A percentile compares a stretch with the other conserved stretches of the same genome.
Evolutionary conservation across 305 asterid species (phyloP).

Genomic region (Fraxinus sp.): DNA sequence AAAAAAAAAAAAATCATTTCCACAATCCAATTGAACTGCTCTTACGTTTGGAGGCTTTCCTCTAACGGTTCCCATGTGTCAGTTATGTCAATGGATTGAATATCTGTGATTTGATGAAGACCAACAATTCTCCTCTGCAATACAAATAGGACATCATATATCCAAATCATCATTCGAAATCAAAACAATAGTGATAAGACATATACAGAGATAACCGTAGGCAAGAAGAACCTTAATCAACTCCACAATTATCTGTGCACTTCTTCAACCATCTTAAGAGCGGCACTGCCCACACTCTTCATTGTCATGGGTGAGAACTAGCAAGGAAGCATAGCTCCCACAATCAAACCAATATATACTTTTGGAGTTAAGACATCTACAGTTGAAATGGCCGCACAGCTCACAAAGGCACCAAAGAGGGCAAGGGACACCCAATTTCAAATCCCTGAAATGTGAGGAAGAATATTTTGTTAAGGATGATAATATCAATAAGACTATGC

Average conservation of each 20-base stretch:
- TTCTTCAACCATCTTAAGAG: slow-evolving; percentile 85
- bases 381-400: slow-evolving; percentile 65
- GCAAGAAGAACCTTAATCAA: too few species aligned
- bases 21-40: slow-evolving; percentile 12
- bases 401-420: slow-evolving; percentile 80
- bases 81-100: slow-evolving; percentile 85
- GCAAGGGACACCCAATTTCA: slow-evolving; percentile 80
- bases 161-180: too few species aligned
- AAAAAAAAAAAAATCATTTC: too few species aligned
- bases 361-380: slow-evolving; percentile 71
- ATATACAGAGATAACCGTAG: too few species aligned
- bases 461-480: neutral
- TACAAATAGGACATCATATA: neutral
- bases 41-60: slow-evolving; percentile 97
- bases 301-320: slow-evolving; percentile 91
- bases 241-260: too few species aligned
- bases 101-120: slow-evolving; percentile 84
- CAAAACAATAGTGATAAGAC: too few species aligned
- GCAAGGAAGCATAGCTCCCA: slow-evolving; percentile 87
- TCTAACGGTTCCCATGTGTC: slow-evolving; percentile 99
- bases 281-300: slow-evolving; percentile 84
- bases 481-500: neutral
- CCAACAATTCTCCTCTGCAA: slow-evolving; percentile 91
- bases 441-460: slow-evolving; percentile 50
- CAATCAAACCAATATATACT: slow-evolving; percentile 70